Percentiles rank a stretch among this genome's conserved stretches.
Conservation (phyloP, 2,329 filamentous ascomycete species). For the Tolypocladium tropicale region DNA sequence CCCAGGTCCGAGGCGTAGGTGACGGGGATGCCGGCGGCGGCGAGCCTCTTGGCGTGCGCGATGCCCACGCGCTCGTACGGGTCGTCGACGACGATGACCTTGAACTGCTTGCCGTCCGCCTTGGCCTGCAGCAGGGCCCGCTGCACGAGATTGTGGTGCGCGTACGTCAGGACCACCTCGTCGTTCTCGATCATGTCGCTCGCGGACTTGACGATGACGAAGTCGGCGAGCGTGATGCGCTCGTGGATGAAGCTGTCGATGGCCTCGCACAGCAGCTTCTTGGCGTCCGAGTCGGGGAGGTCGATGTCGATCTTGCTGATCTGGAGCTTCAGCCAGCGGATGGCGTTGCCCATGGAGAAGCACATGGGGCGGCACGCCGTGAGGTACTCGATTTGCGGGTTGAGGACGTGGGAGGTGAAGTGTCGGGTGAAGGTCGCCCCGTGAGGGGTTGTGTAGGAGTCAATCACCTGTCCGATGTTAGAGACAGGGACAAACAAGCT, state of each 20-base stretch:
- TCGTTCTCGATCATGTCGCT: slow-evolving; percentile 66
- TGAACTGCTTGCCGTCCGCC: slow-evolving; percentile 61
- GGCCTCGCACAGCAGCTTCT: slow-evolving; percentile 63
- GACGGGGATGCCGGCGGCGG: slow-evolving; percentile 59
- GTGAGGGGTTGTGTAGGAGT: slow-evolving; percentile 81
- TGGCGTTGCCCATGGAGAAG: slow-evolving; percentile 94
- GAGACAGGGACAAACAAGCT: background rate
- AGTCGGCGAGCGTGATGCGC: slow-evolving; percentile 76
- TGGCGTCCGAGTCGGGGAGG: slow-evolving; percentile 70
- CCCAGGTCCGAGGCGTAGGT: slow-evolving; percentile 71
- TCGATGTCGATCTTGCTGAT: slow-evolving; percentile 87
- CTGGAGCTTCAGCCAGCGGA: slow-evolving; percentile 85
- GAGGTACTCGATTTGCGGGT: slow-evolving; percentile 90
- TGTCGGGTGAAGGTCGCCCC: slow-evolving; percentile 81
- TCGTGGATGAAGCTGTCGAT: slow-evolving; percentile 90
- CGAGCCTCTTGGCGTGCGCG: slow-evolving; percentile 57
- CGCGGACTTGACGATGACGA: slow-evolving; percentile 72
- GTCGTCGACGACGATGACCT: slow-evolving; percentile 75
- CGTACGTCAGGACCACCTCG: slow-evolving; percentile 79
- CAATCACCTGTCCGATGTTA: slow-evolving; percentile 56
- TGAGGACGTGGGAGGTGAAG: slow-evolving; percentile 82
- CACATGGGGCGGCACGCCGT: slow-evolving; percentile 91
- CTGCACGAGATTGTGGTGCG: slow-evolving; percentile 77
- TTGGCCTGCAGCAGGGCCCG: slow-evolving; percentile 68
- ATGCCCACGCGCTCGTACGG: slow-evolving; percentile 42